These are phyloP conservation scores for Sugiyamaella valdiviana DNA, from an alignment of 805 yeast species.

Conservation along the genomic window DNA sequence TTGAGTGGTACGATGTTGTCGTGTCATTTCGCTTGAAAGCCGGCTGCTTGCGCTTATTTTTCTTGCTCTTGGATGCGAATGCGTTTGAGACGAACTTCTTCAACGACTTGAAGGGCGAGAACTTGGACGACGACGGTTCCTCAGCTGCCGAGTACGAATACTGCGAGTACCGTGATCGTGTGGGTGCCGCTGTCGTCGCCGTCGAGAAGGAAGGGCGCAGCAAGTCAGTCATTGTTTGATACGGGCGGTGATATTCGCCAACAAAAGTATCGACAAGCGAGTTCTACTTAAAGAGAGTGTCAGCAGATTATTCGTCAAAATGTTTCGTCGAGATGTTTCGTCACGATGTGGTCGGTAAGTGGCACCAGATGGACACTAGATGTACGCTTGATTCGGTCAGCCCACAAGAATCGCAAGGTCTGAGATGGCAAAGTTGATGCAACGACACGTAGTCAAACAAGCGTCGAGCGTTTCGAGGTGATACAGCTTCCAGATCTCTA, in stretches of 20 bases:
- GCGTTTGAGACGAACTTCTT: conserved; percentile 6
- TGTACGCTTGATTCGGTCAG: too few relatives aligned
- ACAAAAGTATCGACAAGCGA: too few relatives aligned
- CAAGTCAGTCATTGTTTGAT: conserved; percentile 5
- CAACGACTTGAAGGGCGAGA: conserved; percentile 5
- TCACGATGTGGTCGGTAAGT: too few relatives aligned
- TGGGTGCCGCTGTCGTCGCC: conserved; percentile 8
- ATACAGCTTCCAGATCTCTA: too few relatives aligned
- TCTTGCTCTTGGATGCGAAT: conserved; percentile 2
- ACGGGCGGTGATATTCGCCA: neutral
- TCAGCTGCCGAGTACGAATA: conserved; percentile 3
- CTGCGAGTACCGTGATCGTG: conserved; percentile 1
- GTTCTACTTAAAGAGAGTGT: too few relatives aligned
- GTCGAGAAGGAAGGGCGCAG: conserved; percentile 8
- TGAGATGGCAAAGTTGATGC: too few relatives aligned
- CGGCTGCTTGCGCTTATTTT: neutral
- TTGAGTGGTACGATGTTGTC: conserved; percentile 6
- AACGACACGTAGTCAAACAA: too few relatives aligned
- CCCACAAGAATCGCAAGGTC: too few relatives aligned
- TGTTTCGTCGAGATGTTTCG: too few relatives aligned
- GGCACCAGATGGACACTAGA: too few relatives aligned
- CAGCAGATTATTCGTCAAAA: too few relatives aligned
- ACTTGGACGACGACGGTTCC: neutral
- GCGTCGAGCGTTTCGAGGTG: too few relatives aligned
- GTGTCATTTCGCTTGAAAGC: conserved; percentile 7